A percentile compares a stretch with the other conserved stretches of the same genome.
Conservation (phyloP, 805 yeast species). For the Isabelozyma rhagii region DNA sequence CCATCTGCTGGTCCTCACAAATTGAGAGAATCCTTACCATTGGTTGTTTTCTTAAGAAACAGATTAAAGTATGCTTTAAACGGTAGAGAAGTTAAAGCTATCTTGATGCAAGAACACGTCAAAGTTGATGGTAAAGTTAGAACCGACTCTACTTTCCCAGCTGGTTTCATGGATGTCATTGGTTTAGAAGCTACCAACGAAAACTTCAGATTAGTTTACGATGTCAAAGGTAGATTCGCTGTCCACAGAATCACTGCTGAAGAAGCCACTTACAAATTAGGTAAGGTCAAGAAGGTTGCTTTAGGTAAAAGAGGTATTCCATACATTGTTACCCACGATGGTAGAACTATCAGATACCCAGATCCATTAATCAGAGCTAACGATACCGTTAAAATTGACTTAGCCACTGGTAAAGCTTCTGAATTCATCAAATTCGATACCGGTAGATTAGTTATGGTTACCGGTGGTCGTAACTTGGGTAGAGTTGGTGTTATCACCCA, state of each 20-base stretch:
- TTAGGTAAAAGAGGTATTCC: constrained; percentile 24
- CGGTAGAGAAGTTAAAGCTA: constrained; percentile 34
- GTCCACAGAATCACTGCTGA: constrained; percentile 27
- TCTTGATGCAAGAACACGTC: constrained; percentile 32
- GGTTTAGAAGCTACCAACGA: constrained; percentile 30
- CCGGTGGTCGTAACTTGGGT: constrained; percentile 44
- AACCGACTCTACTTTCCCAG: constrained; percentile 30
- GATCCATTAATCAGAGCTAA: constrained; percentile 20
- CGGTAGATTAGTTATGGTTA: constrained; percentile 41
- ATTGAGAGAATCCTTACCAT: constrained; percentile 33
- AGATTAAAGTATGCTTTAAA: constrained; percentile 32
- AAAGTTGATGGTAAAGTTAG: constrained; percentile 33
- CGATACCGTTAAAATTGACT: constrained; percentile 24
- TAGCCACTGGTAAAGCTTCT: constrained; percentile 21
- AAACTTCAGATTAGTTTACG: constrained; percentile 26
- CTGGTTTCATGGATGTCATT: constrained; percentile 32
- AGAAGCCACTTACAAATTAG: constrained; percentile 24
- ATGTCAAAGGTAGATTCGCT: constrained; percentile 26
- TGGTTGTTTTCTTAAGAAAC: constrained; percentile 31
- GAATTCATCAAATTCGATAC: constrained; percentile 37
- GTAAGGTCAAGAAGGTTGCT: constrained; percentile 22
- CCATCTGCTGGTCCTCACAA: constrained; percentile 34
- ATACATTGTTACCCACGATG: constrained; percentile 25
- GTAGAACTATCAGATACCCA: constrained; percentile 26
- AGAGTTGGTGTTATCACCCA: constrained; percentile 41